phyloP scores from a whole-genome alignment of 2,329 filamentous ascomycete genomes.

The Phyllosticta capitalensis region DNA sequence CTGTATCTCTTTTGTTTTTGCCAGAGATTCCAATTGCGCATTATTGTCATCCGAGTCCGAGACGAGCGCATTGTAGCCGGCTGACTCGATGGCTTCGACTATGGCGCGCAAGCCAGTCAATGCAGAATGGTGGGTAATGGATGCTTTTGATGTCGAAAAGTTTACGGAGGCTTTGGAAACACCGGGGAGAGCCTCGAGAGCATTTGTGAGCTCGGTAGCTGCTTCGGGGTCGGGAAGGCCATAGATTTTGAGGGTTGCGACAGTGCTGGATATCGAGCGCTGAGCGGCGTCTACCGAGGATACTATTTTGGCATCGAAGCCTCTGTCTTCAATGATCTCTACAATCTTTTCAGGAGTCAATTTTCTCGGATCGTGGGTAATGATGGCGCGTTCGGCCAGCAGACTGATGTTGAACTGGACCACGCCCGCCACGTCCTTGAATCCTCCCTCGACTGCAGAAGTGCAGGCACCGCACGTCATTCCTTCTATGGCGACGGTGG shows the following conservation, averaged over 20 bases:
- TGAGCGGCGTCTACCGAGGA: conserved; percentile 56
- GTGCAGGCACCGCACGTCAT: conserved; percentile 99
- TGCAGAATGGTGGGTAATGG: conserved; percentile 61
- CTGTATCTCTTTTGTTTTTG: conserved; percentile 92
- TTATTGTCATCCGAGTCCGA: conserved; percentile 93
- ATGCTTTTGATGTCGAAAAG: conserved; percentile 63
- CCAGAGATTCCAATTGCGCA: conserved; percentile 87
- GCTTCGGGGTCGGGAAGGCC: conserved; percentile 63
- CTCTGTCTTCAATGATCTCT: conserved; percentile 78
- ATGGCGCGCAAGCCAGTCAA: conserved; percentile 70
- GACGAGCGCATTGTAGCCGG: conserved; percentile 79
- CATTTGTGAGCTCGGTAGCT: conserved; percentile 63
- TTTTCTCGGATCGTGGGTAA: conserved; percentile 68
- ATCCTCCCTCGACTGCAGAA: conserved; percentile 76
- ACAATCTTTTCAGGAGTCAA: conserved; percentile 65
- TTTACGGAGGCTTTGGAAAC: conserved; percentile 66
- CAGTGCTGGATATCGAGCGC: conserved; percentile 46
- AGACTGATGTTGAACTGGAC: conserved; percentile 91
- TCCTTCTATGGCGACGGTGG: conserved; percentile 81
- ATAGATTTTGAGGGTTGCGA: conserved; percentile 73
- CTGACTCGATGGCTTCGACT: conserved; percentile 71
- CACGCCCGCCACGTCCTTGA: conserved; percentile 67
- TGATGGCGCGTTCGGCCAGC: conserved; percentile 81
- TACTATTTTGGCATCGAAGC: conserved; percentile 77
- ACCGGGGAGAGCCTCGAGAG: conserved; percentile 56